Evolutionary conservation across 2,329 filamentous ascomycete genomes (phyloP).

Genomic region (Bimuria novae-zelandiae): DNA sequence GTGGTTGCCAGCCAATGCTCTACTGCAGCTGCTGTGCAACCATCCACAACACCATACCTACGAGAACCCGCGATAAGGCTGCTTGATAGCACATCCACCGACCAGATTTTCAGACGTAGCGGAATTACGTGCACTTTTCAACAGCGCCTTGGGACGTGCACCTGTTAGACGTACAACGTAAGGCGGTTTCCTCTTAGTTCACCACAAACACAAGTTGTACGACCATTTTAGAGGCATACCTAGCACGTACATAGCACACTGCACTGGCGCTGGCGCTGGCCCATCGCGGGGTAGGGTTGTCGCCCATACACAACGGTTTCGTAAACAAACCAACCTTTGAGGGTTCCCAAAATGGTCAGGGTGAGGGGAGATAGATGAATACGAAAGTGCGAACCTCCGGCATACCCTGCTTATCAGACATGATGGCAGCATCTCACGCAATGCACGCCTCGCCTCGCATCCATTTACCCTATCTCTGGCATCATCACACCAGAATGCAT

Average conservation of each 20-base stretch:
- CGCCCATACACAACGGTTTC: background rate
- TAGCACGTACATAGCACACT: background rate
- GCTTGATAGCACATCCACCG: too few species aligned
- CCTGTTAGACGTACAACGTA: background rate
- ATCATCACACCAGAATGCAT: too few species aligned
- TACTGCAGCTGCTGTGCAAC: constrained; percentile 8
- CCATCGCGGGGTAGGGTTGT: background rate
- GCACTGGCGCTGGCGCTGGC: background rate
- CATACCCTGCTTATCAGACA: background rate
- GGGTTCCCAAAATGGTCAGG: too few species aligned
- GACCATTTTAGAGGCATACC: too few species aligned
- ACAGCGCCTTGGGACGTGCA: background rate
- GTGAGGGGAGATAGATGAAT: background rate
- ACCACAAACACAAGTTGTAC: too few species aligned
- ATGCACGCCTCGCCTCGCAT: background rate
- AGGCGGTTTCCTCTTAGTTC: background rate
- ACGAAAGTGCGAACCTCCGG: background rate
- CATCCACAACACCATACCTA: constrained; percentile 2
- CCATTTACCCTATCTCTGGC: background rate
- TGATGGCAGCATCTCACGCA: background rate
- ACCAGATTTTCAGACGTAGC: background rate
- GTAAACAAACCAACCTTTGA: too few species aligned
- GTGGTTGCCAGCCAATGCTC: background rate
- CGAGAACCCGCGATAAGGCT: constrained; percentile 19
- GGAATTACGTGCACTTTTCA: background rate